Base-by-base conservation (phyloP, 805 yeast genomes). In the Candida tibetensis region DNA sequence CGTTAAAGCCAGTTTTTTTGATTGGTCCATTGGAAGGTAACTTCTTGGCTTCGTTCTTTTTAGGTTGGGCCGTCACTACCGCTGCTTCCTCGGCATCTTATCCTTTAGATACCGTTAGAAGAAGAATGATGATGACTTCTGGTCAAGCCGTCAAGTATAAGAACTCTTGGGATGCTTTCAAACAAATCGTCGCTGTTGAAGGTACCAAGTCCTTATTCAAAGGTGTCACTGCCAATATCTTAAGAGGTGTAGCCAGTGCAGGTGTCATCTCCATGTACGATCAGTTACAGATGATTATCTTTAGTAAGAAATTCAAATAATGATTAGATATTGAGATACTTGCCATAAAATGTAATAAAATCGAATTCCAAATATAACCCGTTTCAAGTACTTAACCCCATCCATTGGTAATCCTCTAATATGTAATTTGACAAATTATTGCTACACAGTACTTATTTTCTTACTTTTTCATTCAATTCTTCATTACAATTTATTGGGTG, bases 61-160 rank as follows among this genome's bases (percentile, higher is more conserved):
- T 89, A 70, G 97, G 97, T 75, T 89, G 97, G 97, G 79, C 81
- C 72, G 96, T 89, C 64, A 89, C 97, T 73, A 89, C 96, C 55
- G 95, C 89, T 83, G 96, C 97, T 64, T 90, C 96, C 60, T 88
- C 96, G 55, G 95, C 95, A 69, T 88, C 96, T 69, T 89, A 89
- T 85, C 97, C 97, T 81, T 85, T 90, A 74, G 97, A 89, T 77
- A 89, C 97, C 66, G 89, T 89, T 69, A 90, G 97, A 85, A 88
- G 97, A 85, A 88, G 97, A 85, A 89, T 89, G 97, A 89, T 89
- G 97, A 89, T 89, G 97, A 89, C 97, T 60, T 90, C 97, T 58
- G 97, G 97, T 74, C 95, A 88, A 78, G 95, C 95, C 64, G 95
- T 89, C 62, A 89, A 90, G 79, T 89, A 89, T 79, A 75, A 81